phyloP scores from a whole-genome alignment of 202 grass and related monocot species.

The Brachypodium distachyon region DNA sequence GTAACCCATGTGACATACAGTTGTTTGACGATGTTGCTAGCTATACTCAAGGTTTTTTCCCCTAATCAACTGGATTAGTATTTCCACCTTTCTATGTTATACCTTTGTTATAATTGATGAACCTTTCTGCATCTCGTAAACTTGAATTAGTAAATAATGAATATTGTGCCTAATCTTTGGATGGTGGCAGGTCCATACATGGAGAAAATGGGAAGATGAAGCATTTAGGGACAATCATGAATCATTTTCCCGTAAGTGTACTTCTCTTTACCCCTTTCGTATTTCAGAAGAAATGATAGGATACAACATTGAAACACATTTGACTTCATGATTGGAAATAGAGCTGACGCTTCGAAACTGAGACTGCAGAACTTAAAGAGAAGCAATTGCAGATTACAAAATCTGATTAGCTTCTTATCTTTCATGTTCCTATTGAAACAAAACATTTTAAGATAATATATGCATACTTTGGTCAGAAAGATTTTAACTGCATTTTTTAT shows the following conservation, averaged over 20 bases:
- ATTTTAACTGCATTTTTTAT: neutral
- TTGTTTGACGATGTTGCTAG: constrained; percentile 90
- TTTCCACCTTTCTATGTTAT: neutral
- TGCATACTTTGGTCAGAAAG: neutral
- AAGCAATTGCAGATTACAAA: neutral
- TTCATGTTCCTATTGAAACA: neutral
- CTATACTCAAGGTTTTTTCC: constrained; percentile 72
- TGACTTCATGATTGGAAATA: neutral
- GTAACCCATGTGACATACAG: constrained; percentile 94
- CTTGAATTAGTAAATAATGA: neutral
- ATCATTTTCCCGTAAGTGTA: constrained; percentile 64
- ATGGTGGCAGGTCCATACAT: constrained; percentile 67
- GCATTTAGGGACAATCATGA: constrained; percentile 76
- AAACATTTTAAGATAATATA: neutral
- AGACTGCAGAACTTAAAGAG: neutral
- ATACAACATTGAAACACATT: neutral
- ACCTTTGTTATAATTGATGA: neutral
- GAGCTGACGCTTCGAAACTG: neutral
- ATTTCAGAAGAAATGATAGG: neutral
- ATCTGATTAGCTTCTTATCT: neutral
- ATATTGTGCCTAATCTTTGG: neutral
- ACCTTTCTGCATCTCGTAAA: neutral
- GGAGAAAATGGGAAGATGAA: constrained; percentile 99
- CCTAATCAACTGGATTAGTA: neutral
- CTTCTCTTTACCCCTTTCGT: neutral